Conservation (phyloP, 2,329 filamentous ascomycete genomes). For the Tympanopsis confertula region DNA sequence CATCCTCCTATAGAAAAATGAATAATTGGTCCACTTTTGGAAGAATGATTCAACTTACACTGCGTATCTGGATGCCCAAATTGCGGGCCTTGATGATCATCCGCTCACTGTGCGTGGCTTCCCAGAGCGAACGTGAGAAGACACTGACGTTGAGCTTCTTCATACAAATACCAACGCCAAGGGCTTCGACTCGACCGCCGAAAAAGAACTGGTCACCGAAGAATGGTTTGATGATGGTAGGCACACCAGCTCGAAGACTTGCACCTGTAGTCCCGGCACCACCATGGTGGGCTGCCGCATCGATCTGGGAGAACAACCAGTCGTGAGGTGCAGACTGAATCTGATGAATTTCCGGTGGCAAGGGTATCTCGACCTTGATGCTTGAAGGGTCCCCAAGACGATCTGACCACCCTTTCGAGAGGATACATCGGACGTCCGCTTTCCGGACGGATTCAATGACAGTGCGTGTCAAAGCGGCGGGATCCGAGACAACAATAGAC, state of each 20-base stretch:
- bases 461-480: constrained; percentile 77
- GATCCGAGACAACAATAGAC: constrained; percentile 86
- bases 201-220: constrained; percentile 99
- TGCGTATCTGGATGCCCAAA: constrained; percentile 77
- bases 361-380: constrained; percentile 38
- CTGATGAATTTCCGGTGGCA: constrained; percentile 72
- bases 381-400: constrained; percentile 28
- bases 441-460: constrained; percentile 84
- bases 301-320: constrained; percentile 89
- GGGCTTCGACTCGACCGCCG: constrained; percentile 75
- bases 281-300: constrained; percentile 88
- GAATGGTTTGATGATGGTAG: constrained; percentile 91
- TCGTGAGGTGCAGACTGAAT: constrained; percentile 91
- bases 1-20: constrained; percentile 57
- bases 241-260: constrained; percentile 78
- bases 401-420: constrained; percentile 96
- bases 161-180: constrained; percentile 82
- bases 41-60: constrained; percentile 38
- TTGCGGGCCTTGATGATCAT: constrained; percentile 80
- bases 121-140: constrained; percentile 80
- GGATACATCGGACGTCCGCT: constrained; percentile 84
- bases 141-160: constrained; percentile 80
- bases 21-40: not conserved
- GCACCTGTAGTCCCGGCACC: constrained; percentile 92
- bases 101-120: constrained; percentile 76